Evolutionary conservation across 2,329 filamentous ascomycete genomes (phyloP), one percentile per base, ranked within the genome.

Genomic region (Cercospora sp.): DNA sequence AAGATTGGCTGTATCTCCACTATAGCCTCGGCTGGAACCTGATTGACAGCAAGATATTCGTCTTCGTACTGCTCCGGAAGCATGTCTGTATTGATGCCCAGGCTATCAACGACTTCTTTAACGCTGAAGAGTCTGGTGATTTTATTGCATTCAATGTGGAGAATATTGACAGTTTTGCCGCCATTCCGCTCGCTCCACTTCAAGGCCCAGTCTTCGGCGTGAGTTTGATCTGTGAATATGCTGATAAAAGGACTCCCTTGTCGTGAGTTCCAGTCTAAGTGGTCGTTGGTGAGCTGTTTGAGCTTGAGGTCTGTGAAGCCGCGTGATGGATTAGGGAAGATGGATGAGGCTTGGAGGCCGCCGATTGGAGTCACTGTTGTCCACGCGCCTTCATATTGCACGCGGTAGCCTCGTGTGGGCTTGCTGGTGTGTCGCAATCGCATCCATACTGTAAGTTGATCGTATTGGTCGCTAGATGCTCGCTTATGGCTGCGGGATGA

Each of bases 361-460:
- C 67, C 67, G 23, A 68, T 42, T 5, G 63, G 63, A 12, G 63
- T 68, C 10, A 65, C 51, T 16, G 63, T 65, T 9, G 58, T 65
- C 63, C 64, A 61, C 3, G 67, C 67, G 20, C 64, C 63, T 42
- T 60, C 57, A 18, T 64, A 65, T 36, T 68, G 67, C 12, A 68
- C 67, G 13, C 67, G 63, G 51, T 68, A 66, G 58, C 63, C 67
- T n/a, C 59, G 53, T 1, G 36, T 30, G 28, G 67, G 67, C 51
- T 65, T 68, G 51, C 20, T 55, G 40, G 63, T 63, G 53, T 68
- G 67, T 26, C 67, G 58, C 16, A 68, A 60, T 28, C 67, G 63
- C 67, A 68, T 68, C 67, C 67, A 68, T 51, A 68, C 60, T 13
- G 67, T 65, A 6, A 65, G 63, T 30, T 64, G 58, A 45, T 63